Evolutionary conservation across 1,139 yeast species (phyloP), one percentile per base, ranked within the genome.

Genomic region (Scheffersomyces parashehatae): DNA sequence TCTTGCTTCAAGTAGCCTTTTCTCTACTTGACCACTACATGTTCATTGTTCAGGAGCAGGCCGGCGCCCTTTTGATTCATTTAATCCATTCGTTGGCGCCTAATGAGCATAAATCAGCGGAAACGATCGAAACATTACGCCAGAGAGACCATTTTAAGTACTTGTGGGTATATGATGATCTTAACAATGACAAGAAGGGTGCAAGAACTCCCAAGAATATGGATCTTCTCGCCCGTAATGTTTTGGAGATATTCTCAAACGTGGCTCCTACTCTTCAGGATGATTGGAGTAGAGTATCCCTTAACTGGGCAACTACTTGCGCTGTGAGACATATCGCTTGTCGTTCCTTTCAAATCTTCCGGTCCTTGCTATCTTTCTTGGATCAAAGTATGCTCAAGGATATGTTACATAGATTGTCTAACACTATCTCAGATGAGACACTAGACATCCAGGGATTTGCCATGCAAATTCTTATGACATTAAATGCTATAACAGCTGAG

Each of bases 261-360:
- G 54, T 64, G 5, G 63, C 67, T 7, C 81, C 83, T 1, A 75
- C 73, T 3, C 68, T 91, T 26, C 95, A 85, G 55, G 79, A 79
- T 40, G 85, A 84, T 42, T 89, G 99, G 99, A 85, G 96, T 41
- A 70, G 85, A 38, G 82, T 82, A 2, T 88, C 98, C 0, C 71
- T 95, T 38, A 76, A 77, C 32, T 95, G 99, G 99, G 98, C 99
- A 0, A 93, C 99, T 0, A 84, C 97, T 1, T 93, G 99, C 68
- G 96, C 98, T 2, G 99, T 93, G 0, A 78, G 98, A 56, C 99
- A 95, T 61, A 81, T 93, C 57, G 99, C 99, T 0, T 93, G 99
- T 55, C 79, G 99, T 29, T 90, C 98, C 0, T 93, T 95, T 64
- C 99, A 95, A 61, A 77, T 90, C 0, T 93, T 91, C 66, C 73